These are phyloP conservation scores for Colletotrichum sp. DNA, from an alignment of 2,329 filamentous ascomycete species.

Conservation along the genomic window DNA sequence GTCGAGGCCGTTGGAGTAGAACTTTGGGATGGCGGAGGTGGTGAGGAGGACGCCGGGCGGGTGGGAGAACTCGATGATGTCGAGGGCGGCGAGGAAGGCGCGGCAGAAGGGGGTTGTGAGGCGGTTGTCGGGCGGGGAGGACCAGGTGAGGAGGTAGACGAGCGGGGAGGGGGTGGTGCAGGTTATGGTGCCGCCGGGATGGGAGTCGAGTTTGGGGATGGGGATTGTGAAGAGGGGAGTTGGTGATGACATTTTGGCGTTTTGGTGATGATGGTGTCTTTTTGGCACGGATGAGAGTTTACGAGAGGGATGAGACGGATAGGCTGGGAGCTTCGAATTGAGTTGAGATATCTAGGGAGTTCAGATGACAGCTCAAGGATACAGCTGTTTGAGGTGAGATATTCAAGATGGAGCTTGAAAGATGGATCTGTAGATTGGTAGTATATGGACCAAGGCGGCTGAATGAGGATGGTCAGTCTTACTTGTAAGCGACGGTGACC, in stretches of 20 bases:
- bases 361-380: neutral
- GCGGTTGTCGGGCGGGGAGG: conserved; percentile 77
- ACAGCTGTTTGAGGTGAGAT: neutral
- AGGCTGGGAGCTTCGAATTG: neutral
- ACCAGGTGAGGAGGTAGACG: conserved; percentile 77
- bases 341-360: neutral
- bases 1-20: conserved; percentile 86
- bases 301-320: neutral
- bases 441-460: neutral
- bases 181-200: conserved; percentile 62
- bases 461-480: neutral
- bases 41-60: conserved; percentile 75
- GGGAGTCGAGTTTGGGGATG: conserved; percentile 47
- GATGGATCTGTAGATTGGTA: neutral
- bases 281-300: neutral
- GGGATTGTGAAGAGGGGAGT: conserved; percentile 64
- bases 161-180: conserved; percentile 64
- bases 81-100: conserved; percentile 72
- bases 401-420: neutral
- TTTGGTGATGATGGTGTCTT: neutral
- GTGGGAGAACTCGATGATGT: conserved; percentile 71
- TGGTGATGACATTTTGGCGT: conserved; percentile 28
- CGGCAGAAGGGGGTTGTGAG: conserved; percentile 72
- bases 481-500: neutral
- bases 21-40: conserved; percentile 77